phyloP scores from a whole-genome alignment of 2,329 filamentous ascomycete genomes.

The Monascus ruber region DNA sequence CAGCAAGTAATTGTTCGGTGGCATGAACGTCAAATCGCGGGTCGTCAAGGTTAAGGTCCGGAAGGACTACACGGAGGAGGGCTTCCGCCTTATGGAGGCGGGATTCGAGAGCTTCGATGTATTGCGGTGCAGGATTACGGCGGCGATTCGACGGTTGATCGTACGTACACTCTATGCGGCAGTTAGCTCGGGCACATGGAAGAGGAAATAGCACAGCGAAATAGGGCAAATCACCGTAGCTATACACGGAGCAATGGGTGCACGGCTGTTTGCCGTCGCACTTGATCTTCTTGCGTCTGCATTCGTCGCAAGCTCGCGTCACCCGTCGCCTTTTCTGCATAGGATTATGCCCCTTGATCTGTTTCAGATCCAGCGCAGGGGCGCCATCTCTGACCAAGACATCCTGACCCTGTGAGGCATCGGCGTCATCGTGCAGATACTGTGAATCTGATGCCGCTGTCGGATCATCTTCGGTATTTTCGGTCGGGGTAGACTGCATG shows the following conservation, averaged over 20 bases:
- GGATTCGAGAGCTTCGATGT: constrained; percentile 78
- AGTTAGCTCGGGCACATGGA: constrained; percentile 5
- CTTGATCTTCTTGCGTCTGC: constrained; percentile 25
- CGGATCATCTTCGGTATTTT: neutral
- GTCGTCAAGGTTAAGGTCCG: constrained; percentile 75
- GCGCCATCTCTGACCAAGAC: neutral
- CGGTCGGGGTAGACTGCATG: neutral
- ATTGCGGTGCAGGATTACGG: constrained; percentile 82
- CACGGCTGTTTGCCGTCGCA: constrained; percentile 79
- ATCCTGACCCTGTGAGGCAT: neutral
- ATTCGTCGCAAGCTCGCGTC: constrained; percentile 1
- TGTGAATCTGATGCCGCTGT: neutral
- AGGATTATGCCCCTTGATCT: neutral
- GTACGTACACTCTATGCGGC: constrained; percentile 69
- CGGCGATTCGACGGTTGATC: constrained; percentile 88
- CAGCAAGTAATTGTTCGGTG: constrained; percentile 52
- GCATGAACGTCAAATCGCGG: constrained; percentile 68
- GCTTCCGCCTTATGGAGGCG: constrained; percentile 74
- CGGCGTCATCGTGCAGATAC: neutral
- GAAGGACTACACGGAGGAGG: constrained; percentile 66
- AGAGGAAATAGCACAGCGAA: neutral
- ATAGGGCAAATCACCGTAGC: constrained; percentile 60
- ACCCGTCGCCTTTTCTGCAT: constrained; percentile 1
- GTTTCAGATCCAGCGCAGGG: neutral
- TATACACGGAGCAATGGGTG: constrained; percentile 96